Base-by-base conservation (phyloP, 73 alveolate genomes). In the Paramecium sonneborni region DNA sequence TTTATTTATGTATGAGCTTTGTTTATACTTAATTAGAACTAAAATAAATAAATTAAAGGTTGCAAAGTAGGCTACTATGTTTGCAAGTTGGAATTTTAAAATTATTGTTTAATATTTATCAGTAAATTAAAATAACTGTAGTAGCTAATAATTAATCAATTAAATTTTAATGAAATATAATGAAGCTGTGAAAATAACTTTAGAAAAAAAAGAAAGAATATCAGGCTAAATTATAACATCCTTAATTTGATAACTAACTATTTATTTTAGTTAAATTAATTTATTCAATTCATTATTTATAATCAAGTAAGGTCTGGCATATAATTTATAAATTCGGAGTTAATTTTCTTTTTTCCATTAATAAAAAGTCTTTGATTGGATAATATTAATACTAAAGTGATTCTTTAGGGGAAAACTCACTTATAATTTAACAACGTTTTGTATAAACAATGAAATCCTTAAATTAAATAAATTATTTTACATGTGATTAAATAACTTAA, bases 1-100 rank as follows among this genome's bases (percentile, higher is more conserved):
- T 88, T 52, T 88, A 30, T 88, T 30, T 79, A 79, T 79, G 90
- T 41, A 76, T 23, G 41, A 79, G 41, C 46, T 79, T n/a, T 38
- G 46, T 41, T 37, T 79, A 8, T 38, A 23, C 23, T 18, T 20
- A 3, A 41, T 79, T 18, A 37, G 41, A 5, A 43, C 28, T 20
- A 41, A 32, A 23, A 23, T 79, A 46, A 44, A 38, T 41, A 44
- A 23, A 1, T 79, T 79, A 26, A 46, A 46, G 9, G 11, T n/a
- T n/a, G n/a, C n/a, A n/a, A n/a, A n/a, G n/a, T n/a, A n/a, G n/a
- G n/a, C n/a, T n/a, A n/a, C n/a, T n/a, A n/a, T n/a, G n/a, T n/a
- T n/a, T n/a, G n/a, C n/a, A n/a, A n/a, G n/a, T n/a, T n/a, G n/a
- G n/a, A n/a, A n/a, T n/a, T n/a, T n/a, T n/a, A n/a, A n/a, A n/a